Base-by-base conservation (phyloP, 2,329 filamentous ascomycete genomes). In the Colletotrichum salicis region DNA sequence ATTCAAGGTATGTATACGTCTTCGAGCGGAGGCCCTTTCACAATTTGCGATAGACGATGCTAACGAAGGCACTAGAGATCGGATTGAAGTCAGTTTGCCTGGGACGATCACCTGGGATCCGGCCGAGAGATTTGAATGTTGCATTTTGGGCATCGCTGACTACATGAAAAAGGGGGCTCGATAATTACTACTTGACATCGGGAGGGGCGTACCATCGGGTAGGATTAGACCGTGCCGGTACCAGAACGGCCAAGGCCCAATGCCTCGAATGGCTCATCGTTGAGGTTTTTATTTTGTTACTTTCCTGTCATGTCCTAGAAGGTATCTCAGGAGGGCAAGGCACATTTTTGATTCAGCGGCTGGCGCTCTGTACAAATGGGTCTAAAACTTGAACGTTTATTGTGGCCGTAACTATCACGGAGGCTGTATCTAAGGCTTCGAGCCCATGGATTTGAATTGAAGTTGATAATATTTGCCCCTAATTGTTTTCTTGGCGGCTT, bases 21-120 rank as follows among this genome's bases (percentile, higher is more conserved):
- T 37, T 13, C 11, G 12, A 37, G 35, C 35, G 29, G 60, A 8
- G 59, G 10, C 31, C 22, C 2, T 29, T 19, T 7, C 3, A 11
- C 29, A 5, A 5, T 15, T 3, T 19, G 4, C 1, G 7, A 8
- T 19, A 31, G 2, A 54, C 4, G 13, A 19, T 7, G 22, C 67
- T 73, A 13, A 73, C 35, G 1, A 4, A 2, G 5, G 3, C 8
- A 1, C 1, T 57, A 84, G 83, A 85, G 77, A 73, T 85, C 57
- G 77, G 78, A 0, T 67, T 70, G 2, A 77, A 70, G 15, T 79
- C 82, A 19, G 79, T 85, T 7, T 85, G 83, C 52, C 73, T 85
- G 8, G 83, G 83, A 10, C 77, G 81, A 5, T 78, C 78, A 2
- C 83, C 83, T 0, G 83, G 82, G 0, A 70, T 84, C 11, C 79